A percentile compares a stretch with the other conserved stretches of the same genome.
phyloP scores from a whole-genome alignment of 306 rosid species.

The Trifolium repens region DNA sequence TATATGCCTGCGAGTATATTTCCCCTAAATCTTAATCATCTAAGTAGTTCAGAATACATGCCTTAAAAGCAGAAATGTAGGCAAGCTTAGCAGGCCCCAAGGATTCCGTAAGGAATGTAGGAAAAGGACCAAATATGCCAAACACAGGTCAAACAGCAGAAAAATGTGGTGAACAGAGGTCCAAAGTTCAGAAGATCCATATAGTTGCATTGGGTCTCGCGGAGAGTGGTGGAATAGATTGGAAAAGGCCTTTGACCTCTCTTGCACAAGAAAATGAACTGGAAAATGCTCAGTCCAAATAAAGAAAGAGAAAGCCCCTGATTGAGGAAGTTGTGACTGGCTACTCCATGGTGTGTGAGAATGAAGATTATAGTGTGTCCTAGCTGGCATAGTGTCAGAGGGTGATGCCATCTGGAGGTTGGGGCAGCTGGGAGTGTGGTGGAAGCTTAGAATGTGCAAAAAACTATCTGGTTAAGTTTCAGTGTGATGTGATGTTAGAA shows the following conservation, averaged over 20 bases:
- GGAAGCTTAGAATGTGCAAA: constrained; percentile 6
- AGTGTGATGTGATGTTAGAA: background rate
- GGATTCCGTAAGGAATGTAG: too few relatives aligned
- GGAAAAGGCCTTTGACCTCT: too few relatives aligned
- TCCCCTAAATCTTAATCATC: background rate
- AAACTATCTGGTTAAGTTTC: background rate
- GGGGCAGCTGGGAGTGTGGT: background rate
- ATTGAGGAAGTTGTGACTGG: background rate
- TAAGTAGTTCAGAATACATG: constrained; percentile 9
- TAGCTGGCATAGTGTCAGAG: background rate
- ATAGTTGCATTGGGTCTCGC: too few relatives aligned
- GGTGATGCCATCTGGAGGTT: background rate
- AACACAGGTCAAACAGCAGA: too few relatives aligned
- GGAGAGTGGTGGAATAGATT: too few relatives aligned
- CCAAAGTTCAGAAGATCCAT: too few relatives aligned
- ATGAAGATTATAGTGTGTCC: background rate
- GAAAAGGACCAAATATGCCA: background rate
- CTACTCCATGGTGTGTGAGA: background rate
- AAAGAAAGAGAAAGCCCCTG: too few relatives aligned
- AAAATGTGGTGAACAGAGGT: too few relatives aligned
- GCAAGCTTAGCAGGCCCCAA: too few relatives aligned
- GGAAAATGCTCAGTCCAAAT: too few relatives aligned
- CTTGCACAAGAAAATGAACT: too few relatives aligned
- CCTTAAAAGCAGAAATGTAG: background rate
- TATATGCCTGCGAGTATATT: background rate